phyloP scores from a whole-genome alignment of 345 rosid species.

The Populus deltoides region DNA sequence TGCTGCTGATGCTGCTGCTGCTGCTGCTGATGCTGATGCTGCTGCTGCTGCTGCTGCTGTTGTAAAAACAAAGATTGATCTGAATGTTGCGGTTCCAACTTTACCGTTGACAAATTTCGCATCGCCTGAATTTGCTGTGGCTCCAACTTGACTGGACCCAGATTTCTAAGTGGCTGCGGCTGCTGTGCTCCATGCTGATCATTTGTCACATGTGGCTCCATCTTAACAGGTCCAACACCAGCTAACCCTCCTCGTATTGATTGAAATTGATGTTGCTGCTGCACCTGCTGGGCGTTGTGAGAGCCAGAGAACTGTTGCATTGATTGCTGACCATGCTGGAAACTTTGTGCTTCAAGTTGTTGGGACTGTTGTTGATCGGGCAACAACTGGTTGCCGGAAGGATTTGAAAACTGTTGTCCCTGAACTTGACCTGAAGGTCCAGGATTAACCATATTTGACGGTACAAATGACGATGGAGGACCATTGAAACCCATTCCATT shows the following conservation, averaged over 20 bases:
- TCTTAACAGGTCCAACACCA: conserved; percentile 71
- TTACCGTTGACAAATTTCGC: conserved; percentile 65
- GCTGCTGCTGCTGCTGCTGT: conserved; percentile 73
- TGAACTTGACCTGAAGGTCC: conserved; percentile 69
- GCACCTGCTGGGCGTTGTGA: conserved; percentile 45
- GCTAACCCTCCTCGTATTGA: conserved; percentile 59
- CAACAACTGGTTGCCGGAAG: conserved; percentile 56
- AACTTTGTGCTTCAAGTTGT: conserved; percentile 60
- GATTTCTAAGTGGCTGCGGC: conserved; percentile 55
- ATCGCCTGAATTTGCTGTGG: conserved; percentile 60
- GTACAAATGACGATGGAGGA: conserved; percentile 54
- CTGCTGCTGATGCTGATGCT: conserved; percentile 60
- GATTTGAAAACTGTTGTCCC: conserved; percentile 68
- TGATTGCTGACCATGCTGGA: conserved; percentile 73
- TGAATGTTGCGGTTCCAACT: conserved; percentile 77
- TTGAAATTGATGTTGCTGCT: conserved; percentile 71
- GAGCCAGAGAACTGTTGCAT: conserved; percentile 60
- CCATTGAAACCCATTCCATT: conserved; percentile 63
- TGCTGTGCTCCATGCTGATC: conserved; percentile 61
- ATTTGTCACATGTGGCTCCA: conserved; percentile 69
- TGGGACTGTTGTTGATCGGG: conserved; percentile 72
- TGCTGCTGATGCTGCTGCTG: conserved; percentile 60
- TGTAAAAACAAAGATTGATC: conserved; percentile 75
- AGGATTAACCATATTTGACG: conserved; percentile 60
- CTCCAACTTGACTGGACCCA: conserved; percentile 69